Evolutionary conservation across 2,329 filamentous ascomycete genomes (phyloP).

Genomic region (Leptographium procerum): DNA sequence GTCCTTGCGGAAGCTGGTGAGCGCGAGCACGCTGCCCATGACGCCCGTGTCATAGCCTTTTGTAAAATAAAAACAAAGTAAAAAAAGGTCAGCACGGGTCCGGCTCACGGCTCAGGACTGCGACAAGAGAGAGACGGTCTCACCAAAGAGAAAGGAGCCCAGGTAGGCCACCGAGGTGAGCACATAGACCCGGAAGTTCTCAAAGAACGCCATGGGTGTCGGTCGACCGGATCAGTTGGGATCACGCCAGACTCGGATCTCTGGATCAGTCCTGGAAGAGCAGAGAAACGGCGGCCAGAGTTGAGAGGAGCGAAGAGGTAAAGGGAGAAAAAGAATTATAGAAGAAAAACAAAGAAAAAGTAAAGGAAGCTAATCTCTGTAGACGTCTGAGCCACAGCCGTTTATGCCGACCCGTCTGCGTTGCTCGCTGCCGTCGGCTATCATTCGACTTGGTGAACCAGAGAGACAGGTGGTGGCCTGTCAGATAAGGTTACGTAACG

Average conservation of each 20-base stretch:
- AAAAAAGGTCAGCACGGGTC: neutral
- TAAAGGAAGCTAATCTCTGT: neutral
- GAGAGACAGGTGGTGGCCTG: too few species aligned
- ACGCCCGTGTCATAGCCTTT: conserved; percentile 2
- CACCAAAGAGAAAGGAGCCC: conserved; percentile 1
- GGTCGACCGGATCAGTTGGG: neutral
- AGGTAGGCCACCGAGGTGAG: conserved; percentile 1
- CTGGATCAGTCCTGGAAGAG: too few species aligned
- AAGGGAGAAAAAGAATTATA: too few species aligned
- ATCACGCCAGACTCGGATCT: too few species aligned
- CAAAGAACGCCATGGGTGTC: neutral
- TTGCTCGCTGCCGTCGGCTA: too few species aligned
- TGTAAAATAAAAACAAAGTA: too few species aligned
- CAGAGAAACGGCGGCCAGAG: too few species aligned
- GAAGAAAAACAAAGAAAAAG: neutral
- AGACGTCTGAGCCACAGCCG: neutral
- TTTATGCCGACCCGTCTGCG: neutral
- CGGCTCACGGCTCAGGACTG: too few species aligned
- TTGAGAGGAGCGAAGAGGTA: too few species aligned
- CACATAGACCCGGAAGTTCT: conserved; percentile 1
- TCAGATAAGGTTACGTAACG: neutral
- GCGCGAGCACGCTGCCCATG: conserved; percentile 3
- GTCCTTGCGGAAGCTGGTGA: neutral
- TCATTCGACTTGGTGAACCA: too few species aligned
- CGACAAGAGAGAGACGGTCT: too few species aligned